Conservation (phyloP, 1,139 yeast species). For the Scheffersomyces cryptocercus region DNA sequence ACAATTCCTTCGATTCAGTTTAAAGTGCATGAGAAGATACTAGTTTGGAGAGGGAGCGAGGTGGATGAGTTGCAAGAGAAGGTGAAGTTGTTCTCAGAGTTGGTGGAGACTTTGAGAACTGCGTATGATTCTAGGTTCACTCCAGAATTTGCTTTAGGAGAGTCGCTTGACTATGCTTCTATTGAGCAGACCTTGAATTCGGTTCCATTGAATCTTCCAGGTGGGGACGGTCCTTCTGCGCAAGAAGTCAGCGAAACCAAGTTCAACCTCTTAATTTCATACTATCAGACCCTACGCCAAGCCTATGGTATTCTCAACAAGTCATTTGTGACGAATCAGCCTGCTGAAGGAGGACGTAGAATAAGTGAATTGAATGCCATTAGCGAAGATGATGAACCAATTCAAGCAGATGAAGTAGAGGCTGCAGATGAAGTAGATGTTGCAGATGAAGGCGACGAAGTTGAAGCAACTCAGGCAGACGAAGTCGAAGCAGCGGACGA, state of each 20-base stretch:
- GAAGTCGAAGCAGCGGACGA: slow-evolving; percentile 6
- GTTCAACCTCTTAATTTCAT: slow-evolving; percentile 12
- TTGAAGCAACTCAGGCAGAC: slow-evolving; percentile 1
- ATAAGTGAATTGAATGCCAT: background rate
- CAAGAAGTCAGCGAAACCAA: slow-evolving; percentile 7
- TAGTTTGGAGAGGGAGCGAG: slow-evolving; percentile 21
- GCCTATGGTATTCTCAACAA: slow-evolving; percentile 9
- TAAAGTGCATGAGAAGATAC: slow-evolving; percentile 14
- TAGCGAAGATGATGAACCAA: background rate
- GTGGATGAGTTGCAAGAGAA: slow-evolving; percentile 15
- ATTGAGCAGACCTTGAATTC: background rate
- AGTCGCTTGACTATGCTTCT: background rate
- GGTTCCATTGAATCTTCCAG: background rate
- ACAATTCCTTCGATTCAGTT: slow-evolving; percentile 21
- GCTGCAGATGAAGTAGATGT: slow-evolving; percentile 5
- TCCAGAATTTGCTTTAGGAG: background rate
- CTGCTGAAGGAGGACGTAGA: slow-evolving; percentile 4
- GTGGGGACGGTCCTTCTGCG: background rate
- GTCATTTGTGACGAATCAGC: slow-evolving; percentile 10
- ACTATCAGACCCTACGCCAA: slow-evolving; percentile 9
- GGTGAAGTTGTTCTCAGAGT: slow-evolving; percentile 6
- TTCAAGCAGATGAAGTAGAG: slow-evolving; percentile 5
- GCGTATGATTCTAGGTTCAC: slow-evolving; percentile 5
- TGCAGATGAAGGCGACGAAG: background rate
- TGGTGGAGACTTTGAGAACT: slow-evolving; percentile 4